Conservation (phyloP, 2,329 filamentous ascomycete genomes). For the Colletotrichum sp. region DNA sequence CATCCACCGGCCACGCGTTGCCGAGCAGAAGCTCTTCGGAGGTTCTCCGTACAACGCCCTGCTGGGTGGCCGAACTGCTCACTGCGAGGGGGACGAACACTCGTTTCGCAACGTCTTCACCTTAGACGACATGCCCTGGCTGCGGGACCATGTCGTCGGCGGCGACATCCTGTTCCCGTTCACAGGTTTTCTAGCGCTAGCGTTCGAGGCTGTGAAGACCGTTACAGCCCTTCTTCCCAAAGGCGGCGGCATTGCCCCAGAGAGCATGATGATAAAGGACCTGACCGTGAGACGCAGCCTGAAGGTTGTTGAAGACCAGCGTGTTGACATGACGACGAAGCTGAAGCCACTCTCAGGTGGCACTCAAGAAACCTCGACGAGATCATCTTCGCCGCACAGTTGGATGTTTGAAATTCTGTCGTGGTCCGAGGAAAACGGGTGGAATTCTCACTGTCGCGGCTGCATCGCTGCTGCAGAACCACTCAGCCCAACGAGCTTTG, state of each 20-base stretch:
- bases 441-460: slow-evolving; percentile 28
- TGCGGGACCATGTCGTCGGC: slow-evolving; percentile 63
- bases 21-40: slow-evolving; percentile 43
- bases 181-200: slow-evolving; percentile 57
- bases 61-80: slow-evolving; percentile 47
- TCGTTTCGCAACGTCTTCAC: slow-evolving; percentile 54
- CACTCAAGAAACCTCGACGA: slow-evolving; percentile 21
- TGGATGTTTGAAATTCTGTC: slow-evolving; percentile 27
- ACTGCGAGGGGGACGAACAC: slow-evolving; percentile 48
- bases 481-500: background rate
- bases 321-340: slow-evolving; percentile 30
- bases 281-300: slow-evolving; percentile 25
- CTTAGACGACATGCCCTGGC: slow-evolving; percentile 58
- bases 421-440: slow-evolving; percentile 26
- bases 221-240: background rate
- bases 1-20: slow-evolving; percentile 51
- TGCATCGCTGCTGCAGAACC: slow-evolving; percentile 16
- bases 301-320: slow-evolving; percentile 31
- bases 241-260: background rate
- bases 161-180: slow-evolving; percentile 60
- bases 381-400: background rate
- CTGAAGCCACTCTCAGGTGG: slow-evolving; percentile 25
- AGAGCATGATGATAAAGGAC: slow-evolving; percentile 18
- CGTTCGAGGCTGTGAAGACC: slow-evolving; percentile 43
- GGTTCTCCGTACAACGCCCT: slow-evolving; percentile 46